These are phyloP conservation scores for Buxus sempervirens DNA, from an alignment of 164 flowering plant species.

Conservation along the genomic window DNA sequence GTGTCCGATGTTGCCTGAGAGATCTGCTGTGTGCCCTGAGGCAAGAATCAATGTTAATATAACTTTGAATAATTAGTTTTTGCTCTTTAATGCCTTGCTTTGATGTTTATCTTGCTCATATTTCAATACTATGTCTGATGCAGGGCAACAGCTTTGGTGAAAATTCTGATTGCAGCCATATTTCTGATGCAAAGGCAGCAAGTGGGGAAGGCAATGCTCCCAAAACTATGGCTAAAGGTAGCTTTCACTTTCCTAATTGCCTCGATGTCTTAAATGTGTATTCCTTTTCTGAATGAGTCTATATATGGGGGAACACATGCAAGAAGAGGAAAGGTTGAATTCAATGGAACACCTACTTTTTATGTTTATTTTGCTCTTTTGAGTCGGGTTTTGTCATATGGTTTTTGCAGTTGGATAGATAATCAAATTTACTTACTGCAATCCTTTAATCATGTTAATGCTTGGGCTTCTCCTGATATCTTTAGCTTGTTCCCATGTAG, in stretches of 20 bases:
- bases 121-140: background rate
- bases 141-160: slow-evolving; percentile 1
- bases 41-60: background rate
- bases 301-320: background rate
- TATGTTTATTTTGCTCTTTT: background rate
- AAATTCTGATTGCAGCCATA: background rate
- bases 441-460: background rate
- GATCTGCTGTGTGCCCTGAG: background rate
- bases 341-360: background rate
- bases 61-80: background rate
- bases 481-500: slow-evolving; percentile 18
- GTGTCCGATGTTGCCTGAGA: background rate
- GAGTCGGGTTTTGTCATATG: background rate
- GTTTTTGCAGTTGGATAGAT: background rate
- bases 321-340: background rate
- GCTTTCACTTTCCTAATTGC: slow-evolving; percentile 22
- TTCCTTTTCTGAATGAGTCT: slow-evolving; percentile 4
- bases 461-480: background rate
- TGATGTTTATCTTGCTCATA: background rate
- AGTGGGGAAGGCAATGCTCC: background rate
- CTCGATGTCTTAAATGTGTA: slow-evolving; percentile 12
- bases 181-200: slow-evolving; percentile 2
- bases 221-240: slow-evolving; percentile 25
- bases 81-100: background rate
- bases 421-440: background rate